Base-by-base conservation (phyloP, 441 rosid species). In the Gossypium armourianum region DNA sequence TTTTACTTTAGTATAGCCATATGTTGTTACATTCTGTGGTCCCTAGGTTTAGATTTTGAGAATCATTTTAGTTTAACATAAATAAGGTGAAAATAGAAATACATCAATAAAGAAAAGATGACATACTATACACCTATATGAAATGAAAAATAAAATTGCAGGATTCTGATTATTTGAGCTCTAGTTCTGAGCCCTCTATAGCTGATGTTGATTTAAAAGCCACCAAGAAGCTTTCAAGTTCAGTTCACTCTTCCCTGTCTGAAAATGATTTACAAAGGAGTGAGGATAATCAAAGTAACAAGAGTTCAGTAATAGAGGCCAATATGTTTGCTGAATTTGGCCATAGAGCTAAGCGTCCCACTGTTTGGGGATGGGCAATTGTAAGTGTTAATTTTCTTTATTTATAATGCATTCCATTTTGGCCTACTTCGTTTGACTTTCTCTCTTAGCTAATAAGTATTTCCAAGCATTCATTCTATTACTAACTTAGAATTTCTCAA, bases 281-380 rank as follows among this genome's bases (percentile, higher is more conserved):
- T 62, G 81, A 75, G 71, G 76, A 69, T 73, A 81, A 75, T 10
- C 77, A 71, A 77, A 81, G 77, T 60, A 71, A 67, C 61, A 72
- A 57, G 62, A 77, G 71, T 63, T 61, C 66, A 58, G 69, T 53
- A 32, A 62, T 6, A 63, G 72, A 70, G 80, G 52, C 66, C 61
- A 70, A 73, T 71, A 77, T 79, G 52, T 62, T 79, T 69, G 75
- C 72, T 67, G 79, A 80, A 76, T 79, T 77, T 54, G 78, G 65
- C 20, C 77, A 67, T 62, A 68, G 76, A 16, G 59, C 21, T 60
- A 80, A 72, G 69, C 77, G 17, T 50, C 81, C 74, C 28, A 13
- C 69, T 49, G 73, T 58, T 47, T 87, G 88, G 93, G 91, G 91
- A 72, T 88, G 91, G 77, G 75, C 88, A 29, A 65, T 91, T 76